Conservation (phyloP, 2,329 filamentous ascomycete species). For the Neurospora crassa region DNA sequence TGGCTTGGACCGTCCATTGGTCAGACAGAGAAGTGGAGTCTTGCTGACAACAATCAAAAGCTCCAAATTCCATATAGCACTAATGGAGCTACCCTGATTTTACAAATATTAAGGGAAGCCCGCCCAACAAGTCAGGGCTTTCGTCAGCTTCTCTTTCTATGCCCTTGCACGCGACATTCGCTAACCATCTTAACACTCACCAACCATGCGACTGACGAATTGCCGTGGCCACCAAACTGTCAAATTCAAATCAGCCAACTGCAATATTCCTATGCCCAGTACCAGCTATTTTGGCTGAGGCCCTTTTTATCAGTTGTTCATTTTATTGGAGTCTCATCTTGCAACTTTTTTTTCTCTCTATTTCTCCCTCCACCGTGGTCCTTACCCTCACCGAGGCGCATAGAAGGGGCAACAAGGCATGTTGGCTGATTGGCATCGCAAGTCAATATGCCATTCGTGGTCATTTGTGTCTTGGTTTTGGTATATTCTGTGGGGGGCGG, state of each 20-base stretch:
- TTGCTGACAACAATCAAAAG: not conserved
- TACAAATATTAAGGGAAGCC: conserved; percentile 6
- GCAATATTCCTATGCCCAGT: not conserved
- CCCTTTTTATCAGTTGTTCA: not conserved
- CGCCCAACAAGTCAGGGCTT: conserved; percentile 1
- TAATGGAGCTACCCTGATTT: conserved; percentile 7
- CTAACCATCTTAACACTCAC: not conserved
- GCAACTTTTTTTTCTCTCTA: not conserved
- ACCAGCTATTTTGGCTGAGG: not conserved
- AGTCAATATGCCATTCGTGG: not conserved
- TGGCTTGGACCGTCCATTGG: conserved; percentile 10
- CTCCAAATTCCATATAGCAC: not conserved
- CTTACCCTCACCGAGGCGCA: not conserved
- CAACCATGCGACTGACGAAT: not conserved
- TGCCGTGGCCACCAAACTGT: not conserved
- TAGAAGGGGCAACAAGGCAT: not conserved
- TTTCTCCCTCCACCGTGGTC: not conserved
- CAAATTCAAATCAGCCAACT: not conserved
- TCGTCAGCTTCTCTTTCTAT: not conserved
- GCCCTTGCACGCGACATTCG: not conserved
- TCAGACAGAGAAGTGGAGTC: not conserved
- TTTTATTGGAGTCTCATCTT: not conserved
- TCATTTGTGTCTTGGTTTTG: not conserved
- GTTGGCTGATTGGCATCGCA: not conserved
- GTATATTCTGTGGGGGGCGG: not conserved